Base-by-base conservation (phyloP, 2,329 filamentous ascomycete species). In the Dothistroma septosporum region DNA sequence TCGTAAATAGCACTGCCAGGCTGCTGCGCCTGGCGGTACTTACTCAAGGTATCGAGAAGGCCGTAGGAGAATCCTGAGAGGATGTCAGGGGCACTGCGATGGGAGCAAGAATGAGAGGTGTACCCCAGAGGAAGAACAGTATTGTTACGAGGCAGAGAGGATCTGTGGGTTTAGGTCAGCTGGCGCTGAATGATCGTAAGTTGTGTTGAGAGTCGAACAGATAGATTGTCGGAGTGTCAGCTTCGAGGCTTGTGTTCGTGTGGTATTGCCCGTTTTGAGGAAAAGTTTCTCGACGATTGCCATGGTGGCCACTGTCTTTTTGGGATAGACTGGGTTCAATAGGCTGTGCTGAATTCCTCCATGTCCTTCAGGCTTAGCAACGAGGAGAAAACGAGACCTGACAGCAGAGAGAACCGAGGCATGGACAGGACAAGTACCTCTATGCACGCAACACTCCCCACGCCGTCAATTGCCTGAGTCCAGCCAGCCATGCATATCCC, bases 81-180 rank as follows among this genome's bases (percentile, higher is more conserved):
- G 55, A 14, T 46, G 49, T 58, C 16, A 4, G 28, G 33, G 12
- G 22, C 21, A 37, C 11, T 14, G 41, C 16, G n/a, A 12, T 33
- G 46, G 12, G 46, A 6, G 2, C 14, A 16, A 46, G 22, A 33
- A 21, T 14, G 21, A 31, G 11, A 44, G 48, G 50, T 73, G 48
- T 71, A 78, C 83, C 47, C 84, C 84, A 87, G 22, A 88, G 79
- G 71, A 87, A 87, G 76, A 87, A 87, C 0, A 87, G 74, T 53
- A 86, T 76, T 0, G 85, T 87, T 55, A 90, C 87, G 4, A 91
- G 79, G 58, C 78, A 77, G 50, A 90, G 80, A 2, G 88, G 88
- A 59, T 66, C 62, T 61, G 6, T 28, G 52, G 21, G 11, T 9
- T 11, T 21, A 6, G 8, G 56, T 58, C 47, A 58, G 56, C 21